A percentile compares a stretch with the other conserved stretches of the same genome.
These are phyloP conservation scores for Sclerotinia minor DNA, from an alignment of 2,329 filamentous ascomycete species.

Conservation along the genomic window DNA sequence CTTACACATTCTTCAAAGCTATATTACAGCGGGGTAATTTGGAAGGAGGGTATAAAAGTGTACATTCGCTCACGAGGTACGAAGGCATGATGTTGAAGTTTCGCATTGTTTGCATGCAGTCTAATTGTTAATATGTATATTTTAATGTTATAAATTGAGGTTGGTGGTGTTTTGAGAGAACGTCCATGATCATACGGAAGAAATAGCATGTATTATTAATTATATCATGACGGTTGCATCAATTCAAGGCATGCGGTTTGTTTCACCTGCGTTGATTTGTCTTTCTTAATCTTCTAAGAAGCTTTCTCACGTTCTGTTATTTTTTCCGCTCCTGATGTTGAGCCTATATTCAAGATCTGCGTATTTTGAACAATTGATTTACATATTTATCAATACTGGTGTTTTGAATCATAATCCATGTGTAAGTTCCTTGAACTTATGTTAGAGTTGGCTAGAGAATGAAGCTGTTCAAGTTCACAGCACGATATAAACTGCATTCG, in stretches of 20 bases:
- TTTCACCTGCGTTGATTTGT: too few species aligned
- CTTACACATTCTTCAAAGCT: neutral
- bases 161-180: neutral
- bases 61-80: constrained; percentile 10
- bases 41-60: neutral
- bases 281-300: too few species aligned
- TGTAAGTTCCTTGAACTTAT: too few species aligned
- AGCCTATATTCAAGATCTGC: too few species aligned
- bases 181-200: neutral
- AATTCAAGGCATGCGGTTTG: neutral
- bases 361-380: too few species aligned
- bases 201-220: neutral
- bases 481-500: too few species aligned
- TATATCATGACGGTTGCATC: neutral
- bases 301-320: too few species aligned
- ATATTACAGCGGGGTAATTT: neutral
- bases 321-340: too few species aligned
- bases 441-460: too few species aligned
- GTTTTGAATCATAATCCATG: too few species aligned
- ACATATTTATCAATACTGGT: too few species aligned
- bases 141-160: neutral
- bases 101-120: neutral
- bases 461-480: too few species aligned
- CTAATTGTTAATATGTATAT: constrained; percentile 5
- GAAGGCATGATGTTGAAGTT: neutral